A percentile compares a stretch with the other conserved stretches of the same genome.
Conservation (phyloP, 2,329 filamentous ascomycete genomes). For the Calonectria henricotiae region DNA sequence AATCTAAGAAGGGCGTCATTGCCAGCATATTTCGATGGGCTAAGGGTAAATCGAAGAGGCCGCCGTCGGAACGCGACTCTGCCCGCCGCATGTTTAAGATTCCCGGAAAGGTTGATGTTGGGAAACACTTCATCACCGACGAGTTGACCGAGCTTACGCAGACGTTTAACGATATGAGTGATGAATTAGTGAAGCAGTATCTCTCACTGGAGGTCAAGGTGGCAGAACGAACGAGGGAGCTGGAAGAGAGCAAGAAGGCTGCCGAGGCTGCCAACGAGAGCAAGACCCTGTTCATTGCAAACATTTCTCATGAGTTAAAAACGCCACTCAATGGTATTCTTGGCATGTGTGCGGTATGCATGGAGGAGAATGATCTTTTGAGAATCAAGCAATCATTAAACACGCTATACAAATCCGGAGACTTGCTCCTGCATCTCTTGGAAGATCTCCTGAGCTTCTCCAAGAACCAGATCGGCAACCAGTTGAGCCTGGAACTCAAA, state of each 20-base stretch:
- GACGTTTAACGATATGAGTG: constrained; percentile 95
- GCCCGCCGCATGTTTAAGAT: constrained; percentile 81
- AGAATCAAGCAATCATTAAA: constrained; percentile 88
- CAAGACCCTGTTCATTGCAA: constrained; percentile 98
- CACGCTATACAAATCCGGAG: constrained; percentile 83
- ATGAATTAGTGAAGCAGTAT: constrained; percentile 91
- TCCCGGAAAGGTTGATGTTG: constrained; percentile 84
- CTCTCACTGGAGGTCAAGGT: constrained; percentile 88
- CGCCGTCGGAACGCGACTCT: constrained; percentile 58
- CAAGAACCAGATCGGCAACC: constrained; percentile 93
- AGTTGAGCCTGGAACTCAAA: constrained; percentile 85
- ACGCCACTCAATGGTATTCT: constrained; percentile 96
- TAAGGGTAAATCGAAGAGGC: constrained; percentile 54
- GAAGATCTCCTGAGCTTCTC: constrained; percentile 94
- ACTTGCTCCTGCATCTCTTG: constrained; percentile 86
- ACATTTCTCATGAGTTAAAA: constrained; percentile 90
- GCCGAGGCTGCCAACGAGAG: constrained; percentile 96
- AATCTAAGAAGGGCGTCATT: constrained; percentile 64
- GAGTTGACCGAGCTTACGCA: constrained; percentile 87
- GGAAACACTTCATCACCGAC: constrained; percentile 84
- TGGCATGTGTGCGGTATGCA: constrained; percentile 93
- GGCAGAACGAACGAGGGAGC: constrained; percentile 83
- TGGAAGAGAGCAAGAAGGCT: constrained; percentile 91
- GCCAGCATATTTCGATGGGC: constrained; percentile 59
- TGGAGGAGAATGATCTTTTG: constrained; percentile 87